Evolutionary conservation across 257 asterid genomes (phyloP), one percentile per base, ranked within the genome.

Genomic region (Rehmannia glutinosa): DNA sequence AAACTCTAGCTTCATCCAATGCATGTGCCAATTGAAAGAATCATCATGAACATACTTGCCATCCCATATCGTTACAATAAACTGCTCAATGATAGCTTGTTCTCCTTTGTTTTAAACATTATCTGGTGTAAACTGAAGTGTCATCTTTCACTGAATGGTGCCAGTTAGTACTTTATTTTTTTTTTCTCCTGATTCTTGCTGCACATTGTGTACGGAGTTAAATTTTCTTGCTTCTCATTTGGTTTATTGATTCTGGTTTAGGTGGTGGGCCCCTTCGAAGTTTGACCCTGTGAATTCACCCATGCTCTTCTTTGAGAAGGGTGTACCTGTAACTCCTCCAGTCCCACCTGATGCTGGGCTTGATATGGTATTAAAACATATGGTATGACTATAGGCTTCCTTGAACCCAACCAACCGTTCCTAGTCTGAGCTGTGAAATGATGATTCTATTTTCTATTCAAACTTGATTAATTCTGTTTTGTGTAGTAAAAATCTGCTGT

Each of bases 181-280:
- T 0, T 27, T 43, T 13, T 58, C 49, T 30, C n/a, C 23, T 15
- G 60, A 28, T 27, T 64, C 46, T 52, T 27, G 10, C 61, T 32
- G 20, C 20, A 16, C 23, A 15, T 46, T 63, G 15, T n/a, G 25
- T 49, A 47, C 38, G 62, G 30, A 17, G 30, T 42, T 45, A 24
- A 62, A 12, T 42, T 45, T 53, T 20, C 32, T 60, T 57, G 13
- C 53, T 57, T 49, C 67, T 65, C 52, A 38, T 56, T 21, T 61
- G 43, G 58, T 46, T 66, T 60, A 50, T 51, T 66, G 59, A 47
- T 55, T 70, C 43, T 75, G 70, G 16, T 49, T 51, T 77, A 94
- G 97, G 99, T 94, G 99, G 99, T 88, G 97, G 97, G 99, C 97
- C 66, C 97, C 97, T 33, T 80, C 97, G 19, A 94, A 94, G 86